phyloP scores from a whole-genome alignment of 2,329 filamentous ascomycete genomes.

The Pseudodiploospora longispora region DNA sequence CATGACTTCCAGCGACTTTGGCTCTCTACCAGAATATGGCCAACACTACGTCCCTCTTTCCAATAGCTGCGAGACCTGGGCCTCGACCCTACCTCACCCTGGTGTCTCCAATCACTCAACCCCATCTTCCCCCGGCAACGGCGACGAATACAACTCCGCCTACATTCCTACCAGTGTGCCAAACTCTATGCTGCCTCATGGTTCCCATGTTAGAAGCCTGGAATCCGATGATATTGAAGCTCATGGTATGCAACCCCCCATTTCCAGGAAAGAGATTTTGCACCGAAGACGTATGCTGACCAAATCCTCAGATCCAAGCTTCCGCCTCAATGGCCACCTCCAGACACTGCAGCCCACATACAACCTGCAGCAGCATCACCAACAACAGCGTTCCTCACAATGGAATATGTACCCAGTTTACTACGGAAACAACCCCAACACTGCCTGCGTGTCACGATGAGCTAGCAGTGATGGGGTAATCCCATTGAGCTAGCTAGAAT shows the following conservation, averaged over 20 bases:
- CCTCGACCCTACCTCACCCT: conserved; percentile 33
- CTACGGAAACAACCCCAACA: conserved; percentile 14
- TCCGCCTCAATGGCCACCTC: conserved; percentile 21
- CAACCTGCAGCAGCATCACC: conserved; percentile 20
- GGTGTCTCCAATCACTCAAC: conserved; percentile 43
- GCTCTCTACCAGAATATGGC: conserved; percentile 32
- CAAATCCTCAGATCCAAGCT: conserved; percentile 18
- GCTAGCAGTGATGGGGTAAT: too few relatives aligned
- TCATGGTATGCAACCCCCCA: conserved; percentile 18
- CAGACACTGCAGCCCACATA: conserved; percentile 17
- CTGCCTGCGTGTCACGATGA: conserved; percentile 10
- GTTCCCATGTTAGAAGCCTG: conserved; percentile 3
- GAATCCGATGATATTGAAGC: conserved; percentile 31
- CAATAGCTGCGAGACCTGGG: conserved; percentile 39
- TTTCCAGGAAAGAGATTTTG: neutral
- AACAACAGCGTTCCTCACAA: conserved; percentile 13
- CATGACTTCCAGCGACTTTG: conserved; percentile 37
- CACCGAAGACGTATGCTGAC: too few relatives aligned
- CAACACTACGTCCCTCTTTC: conserved; percentile 29
- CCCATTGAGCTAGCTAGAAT: too few relatives aligned
- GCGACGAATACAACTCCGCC: conserved; percentile 37
- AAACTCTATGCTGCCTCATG: conserved; percentile 31
- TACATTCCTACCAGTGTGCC: conserved; percentile 45
- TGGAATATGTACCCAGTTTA: conserved; percentile 25
- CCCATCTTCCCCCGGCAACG: conserved; percentile 39